Percentiles rank a stretch among this genome's conserved stretches.
Conservation (phyloP, 768 basidiomycete species). For the Punctularia strigosozonata region DNA sequence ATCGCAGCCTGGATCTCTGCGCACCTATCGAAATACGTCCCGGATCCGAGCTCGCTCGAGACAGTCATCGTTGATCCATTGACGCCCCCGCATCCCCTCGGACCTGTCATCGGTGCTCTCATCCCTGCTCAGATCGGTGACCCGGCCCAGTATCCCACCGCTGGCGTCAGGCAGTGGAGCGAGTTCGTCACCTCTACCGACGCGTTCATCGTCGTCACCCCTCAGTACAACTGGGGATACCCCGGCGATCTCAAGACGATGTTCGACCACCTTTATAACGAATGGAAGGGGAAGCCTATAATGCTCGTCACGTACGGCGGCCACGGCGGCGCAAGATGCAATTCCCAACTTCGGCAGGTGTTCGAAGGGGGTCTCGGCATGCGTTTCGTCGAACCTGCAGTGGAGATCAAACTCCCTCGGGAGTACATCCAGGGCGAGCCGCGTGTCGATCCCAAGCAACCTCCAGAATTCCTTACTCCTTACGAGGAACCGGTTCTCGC, state of each 20-base stretch:
- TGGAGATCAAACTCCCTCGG: conserved; percentile 10
- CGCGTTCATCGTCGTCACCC: conserved; percentile 23
- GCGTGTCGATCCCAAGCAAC: too few relatives aligned
- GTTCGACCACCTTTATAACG: conserved; percentile 26
- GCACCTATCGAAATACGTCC: conserved; percentile 5
- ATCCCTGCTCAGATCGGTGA: conserved; percentile 15
- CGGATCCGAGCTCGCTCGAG: conserved; percentile 4
- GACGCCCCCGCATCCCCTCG: conserved; percentile 15
- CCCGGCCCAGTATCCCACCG: conserved; percentile 16
- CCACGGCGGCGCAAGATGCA: conserved; percentile 19
- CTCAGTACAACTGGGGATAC: conserved; percentile 29
- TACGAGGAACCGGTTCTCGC: too few relatives aligned
- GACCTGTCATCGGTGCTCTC: conserved; percentile 15
- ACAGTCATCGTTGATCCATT: conserved; percentile 15
- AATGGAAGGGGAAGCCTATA: conserved; percentile 24
- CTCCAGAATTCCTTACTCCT: too few relatives aligned
- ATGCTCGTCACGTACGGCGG: conserved; percentile 22
- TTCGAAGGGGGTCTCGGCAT: conserved; percentile 15
- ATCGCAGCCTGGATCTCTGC: conserved; percentile 13
- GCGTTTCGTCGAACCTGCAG: conserved; percentile 8
- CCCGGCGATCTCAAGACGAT: conserved; percentile 27
- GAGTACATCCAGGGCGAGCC: conserved; percentile 6
- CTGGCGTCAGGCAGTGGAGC: conserved; percentile 19
- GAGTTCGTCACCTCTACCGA: conserved; percentile 15
- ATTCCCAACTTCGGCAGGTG: conserved; percentile 17